phyloP scores from a whole-genome alignment of 2,329 filamentous ascomycete genomes.

The Penicillium frequentans region DNA sequence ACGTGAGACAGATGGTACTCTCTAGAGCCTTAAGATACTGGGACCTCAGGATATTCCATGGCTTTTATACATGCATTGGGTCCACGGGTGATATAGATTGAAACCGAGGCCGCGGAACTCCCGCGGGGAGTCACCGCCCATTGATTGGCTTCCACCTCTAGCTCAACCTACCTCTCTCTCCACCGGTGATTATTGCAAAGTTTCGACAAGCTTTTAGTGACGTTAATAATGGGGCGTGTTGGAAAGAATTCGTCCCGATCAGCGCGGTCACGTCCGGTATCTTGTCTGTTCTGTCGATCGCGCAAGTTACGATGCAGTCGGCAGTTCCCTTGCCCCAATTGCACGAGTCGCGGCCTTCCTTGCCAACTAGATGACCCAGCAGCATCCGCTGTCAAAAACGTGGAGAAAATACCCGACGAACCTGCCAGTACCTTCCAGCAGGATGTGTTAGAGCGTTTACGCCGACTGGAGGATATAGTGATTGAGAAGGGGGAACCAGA shows the following conservation, averaged over 20 bases:
- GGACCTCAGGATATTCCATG: background rate
- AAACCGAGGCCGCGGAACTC: slow-evolving; percentile 13
- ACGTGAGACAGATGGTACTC: background rate
- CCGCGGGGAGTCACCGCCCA: slow-evolving; percentile 8
- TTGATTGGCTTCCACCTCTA: slow-evolving; percentile 8
- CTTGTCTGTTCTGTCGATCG: slow-evolving; percentile 36
- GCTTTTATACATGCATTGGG: background rate
- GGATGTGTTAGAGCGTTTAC: slow-evolving; percentile 15
- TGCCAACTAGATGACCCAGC: slow-evolving; percentile 21
- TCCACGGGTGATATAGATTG: background rate
- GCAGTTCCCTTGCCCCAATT: slow-evolving; percentile 51
- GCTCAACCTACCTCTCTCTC: background rate
- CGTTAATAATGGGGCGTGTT: slow-evolving; percentile 10
- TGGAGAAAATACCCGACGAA: background rate
- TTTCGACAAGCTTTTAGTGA: background rate
- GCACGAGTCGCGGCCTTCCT: slow-evolving; percentile 32
- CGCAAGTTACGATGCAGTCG: slow-evolving; percentile 55
- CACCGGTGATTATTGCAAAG: background rate
- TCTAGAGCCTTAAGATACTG: background rate
- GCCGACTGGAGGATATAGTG: slow-evolving; percentile 17
- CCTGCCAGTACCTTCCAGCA: background rate
- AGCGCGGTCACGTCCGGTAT: slow-evolving; percentile 30
- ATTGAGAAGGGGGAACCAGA: slow-evolving; percentile 2
- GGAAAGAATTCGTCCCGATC: slow-evolving; percentile 5
- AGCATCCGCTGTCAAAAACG: background rate